phyloP scores from a whole-genome alignment of 2,329 filamentous ascomycete species.

The Xylaria sp. region DNA sequence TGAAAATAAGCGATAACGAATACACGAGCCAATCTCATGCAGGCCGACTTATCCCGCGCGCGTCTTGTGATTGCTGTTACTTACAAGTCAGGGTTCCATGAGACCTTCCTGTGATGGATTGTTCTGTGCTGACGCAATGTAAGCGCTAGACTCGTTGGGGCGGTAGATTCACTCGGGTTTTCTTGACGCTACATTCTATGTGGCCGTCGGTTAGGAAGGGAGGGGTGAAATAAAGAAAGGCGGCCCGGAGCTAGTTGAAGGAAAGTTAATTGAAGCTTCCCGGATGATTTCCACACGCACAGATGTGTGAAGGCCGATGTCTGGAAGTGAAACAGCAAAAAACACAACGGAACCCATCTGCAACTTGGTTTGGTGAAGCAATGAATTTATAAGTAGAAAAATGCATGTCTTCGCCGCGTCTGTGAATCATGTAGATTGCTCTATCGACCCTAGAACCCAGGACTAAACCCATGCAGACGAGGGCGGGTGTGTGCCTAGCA shows the following conservation, averaged over 20 bases:
- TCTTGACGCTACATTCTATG: constrained; percentile 32
- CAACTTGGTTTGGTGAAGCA: background rate
- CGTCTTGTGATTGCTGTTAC: constrained; percentile 32
- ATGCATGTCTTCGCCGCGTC: background rate
- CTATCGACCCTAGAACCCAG: constrained; percentile 8
- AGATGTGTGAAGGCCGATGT: background rate
- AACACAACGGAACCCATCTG: background rate
- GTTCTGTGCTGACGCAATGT: constrained; percentile 36
- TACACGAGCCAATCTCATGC: constrained; percentile 24
- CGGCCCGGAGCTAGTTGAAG: background rate
- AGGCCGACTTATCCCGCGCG: constrained; percentile 16
- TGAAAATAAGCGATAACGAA: constrained; percentile 27
- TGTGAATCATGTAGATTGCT: background rate
- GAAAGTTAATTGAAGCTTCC: constrained; percentile 2
- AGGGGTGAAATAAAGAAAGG: constrained; percentile 14
- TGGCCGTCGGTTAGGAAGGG: constrained; percentile 14
- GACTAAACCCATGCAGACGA: constrained; percentile 10
- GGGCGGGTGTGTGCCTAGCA: constrained; percentile 15
- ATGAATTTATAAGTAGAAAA: constrained; percentile 11
- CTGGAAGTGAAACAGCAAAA: background rate
- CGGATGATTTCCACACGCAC: background rate
- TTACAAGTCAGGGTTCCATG: constrained; percentile 22
- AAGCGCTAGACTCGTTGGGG: constrained; percentile 39
- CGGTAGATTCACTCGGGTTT: constrained; percentile 29
- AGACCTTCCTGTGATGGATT: constrained; percentile 37